These are phyloP conservation scores for Russula sp. DNA, from an alignment of 768 basidiomycete species.

Conservation along the genomic window DNA sequence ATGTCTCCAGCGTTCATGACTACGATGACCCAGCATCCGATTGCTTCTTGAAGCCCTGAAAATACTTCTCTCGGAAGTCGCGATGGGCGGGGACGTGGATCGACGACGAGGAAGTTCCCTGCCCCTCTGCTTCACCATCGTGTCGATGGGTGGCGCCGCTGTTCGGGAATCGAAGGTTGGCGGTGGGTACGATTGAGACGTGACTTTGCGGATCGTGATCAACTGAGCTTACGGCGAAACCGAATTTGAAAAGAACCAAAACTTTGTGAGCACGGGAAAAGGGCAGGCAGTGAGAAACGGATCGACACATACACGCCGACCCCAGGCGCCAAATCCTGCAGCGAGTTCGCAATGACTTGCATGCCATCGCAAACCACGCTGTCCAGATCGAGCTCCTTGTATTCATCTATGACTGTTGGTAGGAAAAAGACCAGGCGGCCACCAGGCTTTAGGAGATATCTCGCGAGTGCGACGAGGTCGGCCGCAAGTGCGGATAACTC, in stretches of 20 bases:
- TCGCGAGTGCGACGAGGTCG: conserved; percentile 78
- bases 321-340: conserved; percentile 95
- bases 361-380: conserved; percentile 80
- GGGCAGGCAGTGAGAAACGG: not conserved
- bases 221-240: conserved; percentile 50
- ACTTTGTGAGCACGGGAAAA: not conserved
- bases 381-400: conserved; percentile 81
- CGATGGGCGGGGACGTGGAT: conserved; percentile 76
- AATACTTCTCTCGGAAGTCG: conserved; percentile 86
- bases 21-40: not conserved
- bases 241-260: not conserved
- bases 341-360: conserved; percentile 81
- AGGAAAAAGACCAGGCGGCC: conserved; percentile 96
- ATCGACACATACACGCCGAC: conserved; percentile 66
- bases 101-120: not conserved
- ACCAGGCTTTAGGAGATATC: conserved; percentile 78
- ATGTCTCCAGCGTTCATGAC: not conserved
- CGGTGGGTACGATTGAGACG: conserved; percentile 44
- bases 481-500: conserved; percentile 79
- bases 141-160: not conserved
- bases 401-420: conserved; percentile 88
- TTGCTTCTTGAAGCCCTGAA: conserved; percentile 68
- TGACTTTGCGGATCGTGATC: conserved; percentile 82
- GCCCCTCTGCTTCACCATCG: conserved; percentile 8
- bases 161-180: conserved; percentile 50